phyloP scores from a whole-genome alignment of 257 asterid species.

The Plantago elongata region DNA sequence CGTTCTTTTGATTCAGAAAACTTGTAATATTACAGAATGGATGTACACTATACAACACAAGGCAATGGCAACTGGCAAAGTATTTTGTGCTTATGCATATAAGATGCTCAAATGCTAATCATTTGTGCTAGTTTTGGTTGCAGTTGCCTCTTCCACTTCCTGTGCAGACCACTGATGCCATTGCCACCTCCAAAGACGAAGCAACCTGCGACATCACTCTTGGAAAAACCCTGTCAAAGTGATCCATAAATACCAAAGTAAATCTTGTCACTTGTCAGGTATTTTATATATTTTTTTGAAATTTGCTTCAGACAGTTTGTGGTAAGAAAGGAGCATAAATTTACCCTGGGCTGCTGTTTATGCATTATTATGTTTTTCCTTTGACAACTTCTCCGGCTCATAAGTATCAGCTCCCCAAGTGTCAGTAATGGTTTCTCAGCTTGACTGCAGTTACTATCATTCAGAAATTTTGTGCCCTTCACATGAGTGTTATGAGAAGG shows the following conservation, averaged over 20 bases:
- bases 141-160: constrained; percentile 63
- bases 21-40: constrained; percentile 15
- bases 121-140: constrained; percentile 55
- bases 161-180: constrained; percentile 33
- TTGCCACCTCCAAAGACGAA: constrained; percentile 45
- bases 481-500: constrained; percentile 22
- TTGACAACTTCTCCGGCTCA: constrained; percentile 85
- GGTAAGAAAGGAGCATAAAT: constrained; percentile 7
- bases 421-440: constrained; percentile 53
- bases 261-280: constrained; percentile 20
- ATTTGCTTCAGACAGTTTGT: background rate
- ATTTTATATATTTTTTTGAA: background rate
- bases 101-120: constrained; percentile 1
- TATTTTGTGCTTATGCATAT: constrained; percentile 11
- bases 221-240: constrained; percentile 44
- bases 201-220: constrained; percentile 42
- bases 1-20: constrained; percentile 21
- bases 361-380: constrained; percentile 43
- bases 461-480: constrained; percentile 23
- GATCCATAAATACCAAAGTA: constrained; percentile 17
- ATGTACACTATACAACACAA: constrained; percentile 20
- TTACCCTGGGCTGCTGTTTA: constrained; percentile 54
- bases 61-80: constrained; percentile 1
- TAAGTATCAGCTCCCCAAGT: constrained; percentile 85
- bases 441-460: constrained; percentile 32